Base-by-base conservation (phyloP, 2,329 filamentous ascomycete species). In the Exophiala sideris region DNA sequence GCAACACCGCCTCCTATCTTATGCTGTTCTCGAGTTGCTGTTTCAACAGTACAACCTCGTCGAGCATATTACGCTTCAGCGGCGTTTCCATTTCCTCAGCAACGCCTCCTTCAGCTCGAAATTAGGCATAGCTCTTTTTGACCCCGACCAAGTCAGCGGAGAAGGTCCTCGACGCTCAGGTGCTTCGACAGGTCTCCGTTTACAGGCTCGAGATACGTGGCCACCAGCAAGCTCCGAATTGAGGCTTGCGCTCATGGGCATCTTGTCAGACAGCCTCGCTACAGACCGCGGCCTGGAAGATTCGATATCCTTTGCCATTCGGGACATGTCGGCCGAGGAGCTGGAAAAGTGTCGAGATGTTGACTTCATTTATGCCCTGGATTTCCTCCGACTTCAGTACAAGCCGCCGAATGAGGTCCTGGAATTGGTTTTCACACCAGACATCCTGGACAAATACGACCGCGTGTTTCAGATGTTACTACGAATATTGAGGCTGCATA, bases 191-290 rank as follows among this genome's bases (percentile, higher is more conserved):
- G 92, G 94, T 1, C 77, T 97, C 38, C 86, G 91, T 38, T 76
- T 97, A 0, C 88, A 88, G n/a, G 83, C 82, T 2, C 82, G 90
- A 64, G 84, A 89, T 51, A 89, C 80, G 32, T 97, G 94, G 94
- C 94, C 94, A 21, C 94, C 94, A 3, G 91, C 91, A 20, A 95
- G 89, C 68, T 96, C 91, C 0, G 94, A 97, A 68, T 74, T 99
- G n/a, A 84, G 91, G 8, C 78, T 97, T 4, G 89, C 89, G 0
- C 77, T 99, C 14, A 95, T 91, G 80, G 91, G 90, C 0, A 81
- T 97, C 1, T 74, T 97, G 5, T 80, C 81, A 1, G 91, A 96
- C 60, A 89, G 84, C 59, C 89, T 90, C 5, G 45, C 39, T 3
- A 41, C 6, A 29, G 35, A 52, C 8, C 45, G 38, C 12, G 10